phyloP scores from a whole-genome alignment of 805 yeast species.

The Candida sithepensis region DNA sequence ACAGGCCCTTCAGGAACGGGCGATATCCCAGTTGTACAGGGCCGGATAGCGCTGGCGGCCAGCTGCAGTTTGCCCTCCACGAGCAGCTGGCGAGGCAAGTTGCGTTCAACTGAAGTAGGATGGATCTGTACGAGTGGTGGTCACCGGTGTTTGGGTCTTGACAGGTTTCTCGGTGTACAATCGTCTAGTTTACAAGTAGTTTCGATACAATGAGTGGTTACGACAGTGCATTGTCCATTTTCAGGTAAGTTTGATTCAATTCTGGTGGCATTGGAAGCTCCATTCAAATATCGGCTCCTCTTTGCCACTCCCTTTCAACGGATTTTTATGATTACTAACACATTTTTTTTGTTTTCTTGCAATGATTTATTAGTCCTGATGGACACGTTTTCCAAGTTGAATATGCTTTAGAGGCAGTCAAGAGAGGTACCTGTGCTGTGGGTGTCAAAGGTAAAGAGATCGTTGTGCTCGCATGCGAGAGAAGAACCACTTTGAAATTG shows the following conservation, averaged over 20 bases:
- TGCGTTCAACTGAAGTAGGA: too few relatives aligned
- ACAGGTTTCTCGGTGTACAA: too few relatives aligned
- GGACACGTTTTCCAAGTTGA: conserved; percentile 99
- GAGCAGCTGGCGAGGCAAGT: background rate
- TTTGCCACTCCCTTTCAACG: conserved; percentile 28
- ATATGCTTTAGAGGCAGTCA: conserved; percentile 96
- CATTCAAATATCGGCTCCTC: too few relatives aligned
- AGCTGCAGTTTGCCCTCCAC: background rate
- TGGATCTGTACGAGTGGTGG: too few relatives aligned
- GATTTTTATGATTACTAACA: too few relatives aligned
- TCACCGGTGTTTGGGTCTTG: too few relatives aligned
- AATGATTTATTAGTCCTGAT: conserved; percentile 63
- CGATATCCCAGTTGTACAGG: background rate
- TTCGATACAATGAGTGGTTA: conserved; percentile 82
- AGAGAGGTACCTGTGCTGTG: conserved; percentile 97
- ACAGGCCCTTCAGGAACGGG: background rate
- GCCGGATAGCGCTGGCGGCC: background rate
- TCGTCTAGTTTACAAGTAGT: background rate
- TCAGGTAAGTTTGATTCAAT: conserved; percentile 74
- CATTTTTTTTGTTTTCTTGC: too few relatives aligned
- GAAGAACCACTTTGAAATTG: conserved; percentile 88
- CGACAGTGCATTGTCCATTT: conserved; percentile 97
- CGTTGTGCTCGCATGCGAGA: conserved; percentile 95
- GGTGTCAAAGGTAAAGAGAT: conserved; percentile 88
- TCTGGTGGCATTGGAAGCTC: too few relatives aligned